Conservation (phyloP, 352 stramenopile species). For the Phytophthora fragariae region DNA sequence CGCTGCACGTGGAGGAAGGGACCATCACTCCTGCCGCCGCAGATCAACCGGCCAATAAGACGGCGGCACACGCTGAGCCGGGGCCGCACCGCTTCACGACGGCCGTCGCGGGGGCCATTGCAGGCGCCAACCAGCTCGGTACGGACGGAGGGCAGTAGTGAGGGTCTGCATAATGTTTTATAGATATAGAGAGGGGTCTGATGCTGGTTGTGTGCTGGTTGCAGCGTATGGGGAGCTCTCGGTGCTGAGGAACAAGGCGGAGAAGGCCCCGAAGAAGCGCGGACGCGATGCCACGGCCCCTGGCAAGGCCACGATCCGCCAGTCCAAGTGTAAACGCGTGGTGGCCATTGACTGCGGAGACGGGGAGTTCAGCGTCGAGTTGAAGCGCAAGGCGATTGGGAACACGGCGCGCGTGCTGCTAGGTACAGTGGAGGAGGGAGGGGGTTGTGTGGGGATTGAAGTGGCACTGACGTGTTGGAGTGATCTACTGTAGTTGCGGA, state of each 20-base stretch:
- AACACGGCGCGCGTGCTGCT: slow-evolving; percentile 36
- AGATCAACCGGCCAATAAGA: slow-evolving; percentile 3
- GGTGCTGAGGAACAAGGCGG: slow-evolving; percentile 31
- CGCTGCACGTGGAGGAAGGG: slow-evolving; percentile 39
- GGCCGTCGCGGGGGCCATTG: slow-evolving; percentile 58
- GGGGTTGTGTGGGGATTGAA: neutral
- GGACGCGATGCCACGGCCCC: slow-evolving; percentile 11
- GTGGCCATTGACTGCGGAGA: slow-evolving; percentile 36
- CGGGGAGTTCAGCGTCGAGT: slow-evolving; percentile 33
- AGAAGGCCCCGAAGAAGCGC: slow-evolving; percentile 8
- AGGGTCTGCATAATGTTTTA: neutral
- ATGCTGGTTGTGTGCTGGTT: slow-evolving; percentile 4
- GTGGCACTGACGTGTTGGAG: no score
- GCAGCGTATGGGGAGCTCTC: slow-evolving; percentile 57
- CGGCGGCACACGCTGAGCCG: no score
- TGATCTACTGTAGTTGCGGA: slow-evolving; percentile 42
- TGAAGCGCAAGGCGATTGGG: slow-evolving; percentile 40
- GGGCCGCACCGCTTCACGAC: slow-evolving; percentile 40
- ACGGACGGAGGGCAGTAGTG: neutral
- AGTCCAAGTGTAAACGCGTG: slow-evolving; percentile 36
- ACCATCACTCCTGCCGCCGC: slow-evolving; percentile 9
- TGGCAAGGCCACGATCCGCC: slow-evolving; percentile 12
- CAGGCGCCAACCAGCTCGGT: slow-evolving; percentile 54
- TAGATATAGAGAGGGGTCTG: neutral
- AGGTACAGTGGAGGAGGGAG: slow-evolving; percentile 25